A percentile compares a stretch with the other conserved stretches of the same genome.
Conservation (phyloP, 352 stramenopile genomes). For the Globisporangium viniferum region DNA sequence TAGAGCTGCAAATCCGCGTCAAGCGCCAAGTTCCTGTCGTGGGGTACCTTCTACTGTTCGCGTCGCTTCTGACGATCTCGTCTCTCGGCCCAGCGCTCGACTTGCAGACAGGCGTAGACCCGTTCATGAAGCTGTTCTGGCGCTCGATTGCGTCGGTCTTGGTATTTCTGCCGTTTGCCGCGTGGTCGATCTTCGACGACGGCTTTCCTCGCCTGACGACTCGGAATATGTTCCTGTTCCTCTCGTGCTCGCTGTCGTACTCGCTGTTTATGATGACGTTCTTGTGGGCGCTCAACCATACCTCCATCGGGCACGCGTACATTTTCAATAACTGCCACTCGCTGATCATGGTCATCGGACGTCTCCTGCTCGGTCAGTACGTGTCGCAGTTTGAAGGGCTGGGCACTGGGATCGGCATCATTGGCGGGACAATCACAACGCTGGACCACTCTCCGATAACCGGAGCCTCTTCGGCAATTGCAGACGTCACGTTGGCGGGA, state of each 20-base stretch:
- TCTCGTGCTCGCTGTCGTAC: slow-evolving; percentile 67
- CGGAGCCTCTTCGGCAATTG: slow-evolving; percentile 21
- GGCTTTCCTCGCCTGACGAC: slow-evolving; percentile 58
- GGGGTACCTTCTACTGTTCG: slow-evolving; percentile 71
- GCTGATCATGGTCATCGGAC: slow-evolving; percentile 70
- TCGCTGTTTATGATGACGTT: slow-evolving; percentile 82
- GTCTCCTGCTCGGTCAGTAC: slow-evolving; percentile 52
- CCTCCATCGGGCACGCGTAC: slow-evolving; percentile 79
- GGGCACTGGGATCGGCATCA: slow-evolving; percentile 72
- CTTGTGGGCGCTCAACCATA: slow-evolving; percentile 71
- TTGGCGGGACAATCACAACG: slow-evolving; percentile 70
- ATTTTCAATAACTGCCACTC: slow-evolving; percentile 90
- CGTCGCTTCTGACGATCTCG: slow-evolving; percentile 70
- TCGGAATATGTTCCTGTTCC: slow-evolving; percentile 58
- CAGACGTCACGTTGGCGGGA: slow-evolving; percentile 49
- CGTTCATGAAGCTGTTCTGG: slow-evolving; percentile 86
- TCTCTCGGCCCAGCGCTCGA: slow-evolving; percentile 74
- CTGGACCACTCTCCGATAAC: slow-evolving; percentile 42
- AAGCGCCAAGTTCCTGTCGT: slow-evolving; percentile 72
- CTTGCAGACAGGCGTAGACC: slow-evolving; percentile 63
- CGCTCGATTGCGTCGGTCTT: slow-evolving; percentile 69
- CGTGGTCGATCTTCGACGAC: slow-evolving; percentile 46
- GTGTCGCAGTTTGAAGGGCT: slow-evolving; percentile 76
- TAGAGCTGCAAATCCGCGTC: slow-evolving; percentile 73
- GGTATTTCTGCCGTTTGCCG: slow-evolving; percentile 63